These are phyloP conservation scores for Heterococcus sp. DNA, from an alignment of 108 stramenopile species.

Conservation along the genomic window DNA sequence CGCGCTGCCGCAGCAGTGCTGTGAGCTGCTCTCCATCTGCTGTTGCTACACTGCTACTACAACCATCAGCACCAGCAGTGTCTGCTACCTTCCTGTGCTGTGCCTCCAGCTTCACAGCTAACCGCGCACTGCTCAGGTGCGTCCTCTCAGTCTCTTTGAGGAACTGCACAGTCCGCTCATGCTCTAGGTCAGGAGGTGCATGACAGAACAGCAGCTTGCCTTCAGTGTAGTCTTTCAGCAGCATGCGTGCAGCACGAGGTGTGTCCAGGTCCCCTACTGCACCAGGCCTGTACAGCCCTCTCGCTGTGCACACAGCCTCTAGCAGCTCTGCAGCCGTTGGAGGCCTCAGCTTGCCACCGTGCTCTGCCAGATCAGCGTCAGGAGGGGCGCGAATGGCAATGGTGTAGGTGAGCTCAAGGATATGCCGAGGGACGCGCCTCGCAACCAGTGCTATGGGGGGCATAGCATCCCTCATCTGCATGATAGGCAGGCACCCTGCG, in stretches of 20 bases:
- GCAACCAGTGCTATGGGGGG: conserved; percentile 82
- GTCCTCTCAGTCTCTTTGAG: conserved; percentile 41
- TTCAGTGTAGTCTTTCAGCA: conserved; percentile 90
- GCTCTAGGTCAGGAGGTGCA: conserved; percentile 70
- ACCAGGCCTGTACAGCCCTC: conserved; percentile 79
- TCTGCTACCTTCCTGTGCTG: conserved; percentile 35
- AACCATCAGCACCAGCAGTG: conserved; percentile 11
- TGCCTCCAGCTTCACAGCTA: conserved; percentile 42
- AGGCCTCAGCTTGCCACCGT: conserved; percentile 1
- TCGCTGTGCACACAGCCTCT: conserved; percentile 79
- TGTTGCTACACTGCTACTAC: conserved; percentile 17
- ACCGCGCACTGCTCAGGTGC: conserved; percentile 8
- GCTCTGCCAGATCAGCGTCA: conserved; percentile 10
- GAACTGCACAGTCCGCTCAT: conserved; percentile 38
- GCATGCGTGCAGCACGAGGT: conserved; percentile 78
- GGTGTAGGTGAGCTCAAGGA: conserved; percentile 67
- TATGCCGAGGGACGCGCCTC: conserved; percentile 72
- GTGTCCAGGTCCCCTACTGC: conserved; percentile 83
- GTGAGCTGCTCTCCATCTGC: conserved; percentile 4
- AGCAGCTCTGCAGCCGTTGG: conserved; percentile 56
- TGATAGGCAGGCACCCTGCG: conserved; percentile 94
- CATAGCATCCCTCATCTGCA: conserved; percentile 92
- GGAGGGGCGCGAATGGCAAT: conserved; percentile 68
- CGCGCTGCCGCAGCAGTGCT: neutral
- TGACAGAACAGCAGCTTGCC: conserved; percentile 90